phyloP scores from a whole-genome alignment of 225 moss, liverwort and hornwort genomes.

The Ulota crispa region DNA sequence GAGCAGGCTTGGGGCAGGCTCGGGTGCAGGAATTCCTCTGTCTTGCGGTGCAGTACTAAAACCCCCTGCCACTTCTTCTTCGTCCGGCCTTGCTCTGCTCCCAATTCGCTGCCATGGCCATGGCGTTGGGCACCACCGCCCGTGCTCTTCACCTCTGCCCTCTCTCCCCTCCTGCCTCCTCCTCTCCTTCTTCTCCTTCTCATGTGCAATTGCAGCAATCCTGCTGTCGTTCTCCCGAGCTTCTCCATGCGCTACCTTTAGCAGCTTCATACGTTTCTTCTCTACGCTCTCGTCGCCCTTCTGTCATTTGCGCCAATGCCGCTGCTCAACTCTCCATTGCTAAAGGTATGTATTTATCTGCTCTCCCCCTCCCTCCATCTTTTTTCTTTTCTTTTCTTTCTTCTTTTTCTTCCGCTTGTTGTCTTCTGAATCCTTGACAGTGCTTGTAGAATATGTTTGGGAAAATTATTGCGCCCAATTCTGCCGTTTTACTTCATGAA shows the following conservation, averaged over 20 bases:
- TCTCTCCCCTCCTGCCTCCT: background rate
- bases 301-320: conserved; percentile 22
- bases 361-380: too few relatives aligned
- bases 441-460: background rate
- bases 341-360: background rate
- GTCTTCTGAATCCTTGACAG: background rate
- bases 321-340: conserved; percentile 35
- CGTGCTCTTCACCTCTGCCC: background rate
- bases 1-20: too few relatives aligned
- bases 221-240: conserved; percentile 14
- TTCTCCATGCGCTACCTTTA: conserved; percentile 5
- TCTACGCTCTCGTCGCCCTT: conserved; percentile 14
- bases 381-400: too few relatives aligned
- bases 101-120: conserved; percentile 7
- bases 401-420: too few relatives aligned
- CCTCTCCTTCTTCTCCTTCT: background rate
- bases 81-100: too few relatives aligned
- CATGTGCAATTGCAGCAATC: conserved; percentile 13
- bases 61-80: too few relatives aligned
- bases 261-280: background rate
- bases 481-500: background rate
- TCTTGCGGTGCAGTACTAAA: too few relatives aligned
- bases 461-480: background rate
- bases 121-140: conserved; percentile 23
- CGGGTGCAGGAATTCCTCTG: too few relatives aligned